Evolutionary conservation across 345 rosid genomes (phyloP), one percentile per base, ranked within the genome.

Genomic region (Eucalyptus melliodora): DNA sequence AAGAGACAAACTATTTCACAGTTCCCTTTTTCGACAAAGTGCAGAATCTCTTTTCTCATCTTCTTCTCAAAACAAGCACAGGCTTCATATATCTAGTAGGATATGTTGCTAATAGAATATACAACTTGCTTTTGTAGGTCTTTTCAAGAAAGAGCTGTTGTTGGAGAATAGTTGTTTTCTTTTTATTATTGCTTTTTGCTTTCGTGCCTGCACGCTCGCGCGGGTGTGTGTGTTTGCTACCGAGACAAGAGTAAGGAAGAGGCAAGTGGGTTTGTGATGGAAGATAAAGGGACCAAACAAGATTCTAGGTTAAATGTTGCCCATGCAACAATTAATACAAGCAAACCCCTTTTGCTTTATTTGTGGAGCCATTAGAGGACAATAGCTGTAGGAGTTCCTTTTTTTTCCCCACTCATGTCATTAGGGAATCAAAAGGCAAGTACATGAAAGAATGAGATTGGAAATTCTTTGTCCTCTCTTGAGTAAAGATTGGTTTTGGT

Each of bases 311-410:
- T 92, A 90, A 92, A 91, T 86, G 92, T 69, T 86, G 95, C 95
- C 94, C 92, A 89, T 95, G 95, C 91, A 90, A 88, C 95, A 93
- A 90, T 95, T 89, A 93, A 94, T 94, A 87, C 81, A 91, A 90
- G 87, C 90, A 88, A 87, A 87, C 91, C 87, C 62, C 53, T n/a
- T 90, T 93, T 92, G 92, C 94, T 91, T 94, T 91, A 91, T 93
- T 91, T 93, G 96, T 93, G 91, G 94, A 91, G 95, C 95, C 91
- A 95, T 91, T 87, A 88, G 50, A 93, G 91, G 92, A 88, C 91
- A 83, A 30, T 89, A 42, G 80, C 92, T 87, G 86, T 87, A 85
- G 89, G 31, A 72, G 62, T 83, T 51, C 50, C 90, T 92, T 88
- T 89, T 89, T 88, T 90, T 89, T 81, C 80, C 88, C 72, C 83